A percentile compares a stretch with the other conserved stretches of the same genome.
These are phyloP conservation scores for Dioscorea zingiberensis DNA, from an alignment of 106 monocot genomes.

Conservation along the genomic window DNA sequence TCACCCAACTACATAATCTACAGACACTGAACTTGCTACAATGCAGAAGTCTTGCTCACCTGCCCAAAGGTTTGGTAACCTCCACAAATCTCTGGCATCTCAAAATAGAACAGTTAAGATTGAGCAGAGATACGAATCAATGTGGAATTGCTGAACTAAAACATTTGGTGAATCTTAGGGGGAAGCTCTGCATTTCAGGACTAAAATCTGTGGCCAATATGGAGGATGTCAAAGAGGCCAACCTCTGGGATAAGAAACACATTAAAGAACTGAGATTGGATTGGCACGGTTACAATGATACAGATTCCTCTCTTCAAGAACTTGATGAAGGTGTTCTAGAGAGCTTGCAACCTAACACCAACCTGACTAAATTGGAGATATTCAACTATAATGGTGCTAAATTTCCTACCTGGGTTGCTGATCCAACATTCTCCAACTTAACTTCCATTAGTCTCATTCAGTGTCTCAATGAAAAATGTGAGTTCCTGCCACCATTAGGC, in stretches of 20 bases:
- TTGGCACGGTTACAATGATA: not conserved
- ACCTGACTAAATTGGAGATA: not conserved
- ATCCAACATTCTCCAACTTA: not conserved
- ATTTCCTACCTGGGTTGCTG: not conserved
- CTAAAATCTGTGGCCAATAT: not conserved
- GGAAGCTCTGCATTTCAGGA: not conserved
- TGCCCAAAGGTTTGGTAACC: not conserved
- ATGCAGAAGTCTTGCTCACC: not conserved
- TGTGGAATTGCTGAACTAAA: not conserved
- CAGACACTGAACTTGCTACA: not conserved
- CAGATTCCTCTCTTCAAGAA: not conserved
- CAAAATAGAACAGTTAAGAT: not conserved
- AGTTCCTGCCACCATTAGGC: not conserved
- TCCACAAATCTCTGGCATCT: not conserved
- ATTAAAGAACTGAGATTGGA: not conserved
- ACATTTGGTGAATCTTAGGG: not conserved
- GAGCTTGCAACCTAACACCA: not conserved
- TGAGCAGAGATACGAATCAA: not conserved
- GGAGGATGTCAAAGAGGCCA: not conserved
- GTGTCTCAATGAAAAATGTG: not conserved
- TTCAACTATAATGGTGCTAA: not conserved
- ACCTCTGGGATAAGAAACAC: not conserved
- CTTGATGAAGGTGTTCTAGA: not conserved
- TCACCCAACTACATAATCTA: not conserved
- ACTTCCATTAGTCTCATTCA: not conserved